Base-by-base conservation (phyloP, 2,329 filamentous ascomycete genomes). In the Paraconiothyrium sp. region DNA sequence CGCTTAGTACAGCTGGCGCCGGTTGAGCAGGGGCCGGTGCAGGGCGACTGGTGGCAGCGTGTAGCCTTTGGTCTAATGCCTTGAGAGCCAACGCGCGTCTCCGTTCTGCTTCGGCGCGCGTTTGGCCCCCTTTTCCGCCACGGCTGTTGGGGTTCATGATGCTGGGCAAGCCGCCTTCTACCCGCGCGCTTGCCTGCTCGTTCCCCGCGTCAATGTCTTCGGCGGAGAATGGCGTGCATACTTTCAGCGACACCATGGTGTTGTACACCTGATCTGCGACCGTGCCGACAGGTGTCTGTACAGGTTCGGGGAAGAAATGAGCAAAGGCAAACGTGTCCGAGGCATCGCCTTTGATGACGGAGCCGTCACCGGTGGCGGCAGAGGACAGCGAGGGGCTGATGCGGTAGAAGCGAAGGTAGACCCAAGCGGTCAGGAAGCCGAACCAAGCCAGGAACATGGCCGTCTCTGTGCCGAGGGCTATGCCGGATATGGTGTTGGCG, bases 241-340 rank as follows among this genome's bases (percentile, higher is more conserved):
- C 79, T 68, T 87, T 89, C 74, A 97, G 76, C 5, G 91, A 84
- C 1, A 97, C 90, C 1, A 97, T 83, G 4, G 90, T 78, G 60
- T 86, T 84, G 80, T 94, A 97, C 30, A 97, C 78, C 63, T 88
- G 84, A 69, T 92, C 89, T 11, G 91, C 86, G n/a, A 97, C 76
- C 10, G 88, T 85, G 16, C 90, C 87, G 46, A 98, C 85, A 14
- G 92, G 83, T 0, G 93, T 91, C 76, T 97, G 94, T 46, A 92
- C 82, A 3, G 90, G 88, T 52, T 91, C 91, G 0, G 95, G 95
- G 82, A 98, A 98, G 84, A 99, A 97, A 72, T 95, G 93, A 67
- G 93, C 90, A 77, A 99, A 97, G 8, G 94, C 91, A 76, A 99
- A 99, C 0, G 94, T 97, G 79, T 99, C 95, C 78, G 92, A 96